Base-by-base conservation (phyloP, 768 basidiomycete genomes). In the Pleurotus salmoneostramineus region DNA sequence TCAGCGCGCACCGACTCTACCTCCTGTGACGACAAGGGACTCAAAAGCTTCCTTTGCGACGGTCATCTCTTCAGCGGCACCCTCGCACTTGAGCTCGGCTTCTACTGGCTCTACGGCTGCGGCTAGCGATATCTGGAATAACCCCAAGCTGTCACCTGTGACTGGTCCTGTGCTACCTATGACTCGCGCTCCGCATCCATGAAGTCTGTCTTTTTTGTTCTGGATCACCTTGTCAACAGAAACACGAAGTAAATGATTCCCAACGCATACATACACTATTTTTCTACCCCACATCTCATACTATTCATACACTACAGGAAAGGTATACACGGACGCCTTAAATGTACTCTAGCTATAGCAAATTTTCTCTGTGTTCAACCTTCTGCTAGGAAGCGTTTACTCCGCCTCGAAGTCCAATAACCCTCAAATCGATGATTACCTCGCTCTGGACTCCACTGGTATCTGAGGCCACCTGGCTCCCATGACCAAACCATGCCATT, bases 121-220 rank as follows among this genome's bases (percentile, higher is more conserved):
- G 27, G 34, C 46, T 36, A 58, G 58, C 44, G 47, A 61, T 45
- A 46, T 56, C 48, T 35, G 50, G 45, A 33, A 35, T 11, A 57
- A 62, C 56, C 61, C 61, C 4, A 62, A 62, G 36, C 58, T 62
- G 11, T 62, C 46, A 36, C 61, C 61, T 11, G 61, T 62, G 17
- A 56, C 56, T 43, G 61, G 58, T 15, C 60, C 60, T 21, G 52
- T 55, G 40, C 52, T 55, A 17, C 40, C 40, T 31, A 35, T 55
- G 14, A 43, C 40, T 55, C 52, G 52, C 32, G 52, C 37, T n/a
- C 40, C 37, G 15, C 40, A 36, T 37, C 10, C 33, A 27, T 51
- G 50, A 51, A 27, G 21, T 27, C 21, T 21, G 6, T 12, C 3
- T 37, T 35, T 33, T 14, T 15, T 12, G 32, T n/a, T n/a, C 48